These are phyloP conservation scores for Umbelopsis sp. DNA, from an alignment of 192 early-diverging fungal genomes.

Conservation along the genomic window DNA sequence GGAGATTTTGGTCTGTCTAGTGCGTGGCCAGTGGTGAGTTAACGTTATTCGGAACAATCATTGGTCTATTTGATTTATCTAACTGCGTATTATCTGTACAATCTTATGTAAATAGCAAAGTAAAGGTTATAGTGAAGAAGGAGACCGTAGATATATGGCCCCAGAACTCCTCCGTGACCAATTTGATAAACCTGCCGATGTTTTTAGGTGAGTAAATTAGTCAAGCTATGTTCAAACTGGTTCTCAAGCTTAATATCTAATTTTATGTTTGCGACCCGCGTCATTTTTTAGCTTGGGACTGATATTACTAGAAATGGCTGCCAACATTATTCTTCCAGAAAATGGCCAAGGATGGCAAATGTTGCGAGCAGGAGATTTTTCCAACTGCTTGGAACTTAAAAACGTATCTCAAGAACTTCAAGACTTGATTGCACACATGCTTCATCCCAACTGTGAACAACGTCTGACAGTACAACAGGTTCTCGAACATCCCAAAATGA, in stretches of 20 bases:
- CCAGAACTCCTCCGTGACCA: slow-evolving; percentile 76
- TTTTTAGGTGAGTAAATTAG: slow-evolving; percentile 68
- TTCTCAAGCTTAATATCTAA: no score
- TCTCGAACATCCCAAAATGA: slow-evolving; percentile 49
- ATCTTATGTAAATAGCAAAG: background rate
- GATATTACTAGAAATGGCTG: slow-evolving; percentile 84
- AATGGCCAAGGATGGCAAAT: slow-evolving; percentile 88
- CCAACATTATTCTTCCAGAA: slow-evolving; percentile 86
- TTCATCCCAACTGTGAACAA: slow-evolving; percentile 56
- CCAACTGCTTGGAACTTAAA: slow-evolving; percentile 55
- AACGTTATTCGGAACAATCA: no score
- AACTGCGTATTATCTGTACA: no score
- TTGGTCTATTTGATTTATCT: no score
- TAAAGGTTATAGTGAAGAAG: slow-evolving; percentile 60
- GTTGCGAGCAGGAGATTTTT: slow-evolving; percentile 76
- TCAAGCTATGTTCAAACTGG: no score
- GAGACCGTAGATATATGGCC: slow-evolving; percentile 93
- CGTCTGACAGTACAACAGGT: slow-evolving; percentile 62
- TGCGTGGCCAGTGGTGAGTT: slow-evolving; percentile 57
- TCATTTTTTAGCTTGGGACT: slow-evolving; percentile 77
- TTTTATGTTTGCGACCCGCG: background rate
- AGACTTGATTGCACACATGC: slow-evolving; percentile 68
- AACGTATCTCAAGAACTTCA: slow-evolving; percentile 53
- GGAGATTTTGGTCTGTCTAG: slow-evolving; percentile 91
- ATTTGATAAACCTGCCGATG: slow-evolving; percentile 81